A percentile compares a stretch with the other conserved stretches of the same genome.
Conservation (phyloP, 805 yeast genomes). For the Kuraishia hungarica region DNA sequence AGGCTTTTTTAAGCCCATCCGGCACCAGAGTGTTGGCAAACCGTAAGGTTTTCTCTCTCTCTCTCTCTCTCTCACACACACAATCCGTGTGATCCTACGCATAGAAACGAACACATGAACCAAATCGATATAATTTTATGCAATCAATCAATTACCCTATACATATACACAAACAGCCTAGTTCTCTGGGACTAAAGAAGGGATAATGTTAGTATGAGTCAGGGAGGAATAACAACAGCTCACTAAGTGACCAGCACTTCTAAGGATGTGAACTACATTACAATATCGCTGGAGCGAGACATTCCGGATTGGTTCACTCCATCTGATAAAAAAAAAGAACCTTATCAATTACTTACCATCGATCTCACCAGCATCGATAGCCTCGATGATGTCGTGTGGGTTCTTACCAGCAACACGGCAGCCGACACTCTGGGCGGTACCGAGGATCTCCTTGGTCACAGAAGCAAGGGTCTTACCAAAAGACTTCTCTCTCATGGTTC, state of each 20-base stretch:
- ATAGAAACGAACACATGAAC: neutral
- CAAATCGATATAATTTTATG: neutral
- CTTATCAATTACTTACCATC: slow-evolving; percentile 45
- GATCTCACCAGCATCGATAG: slow-evolving; percentile 96
- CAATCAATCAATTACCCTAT: neutral
- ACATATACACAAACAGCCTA: slow-evolving; percentile 24
- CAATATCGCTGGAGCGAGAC: too few species aligned
- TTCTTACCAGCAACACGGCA: slow-evolving; percentile 99
- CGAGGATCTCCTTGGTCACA: slow-evolving; percentile 96
- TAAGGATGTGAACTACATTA: slow-evolving; percentile 9
- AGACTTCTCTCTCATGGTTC: slow-evolving; percentile 95
- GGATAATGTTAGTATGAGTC: slow-evolving; percentile 1
- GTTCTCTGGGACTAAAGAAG: slow-evolving; percentile 55
- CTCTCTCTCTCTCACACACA: too few species aligned
- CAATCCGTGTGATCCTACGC: neutral
- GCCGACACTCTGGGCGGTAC: slow-evolving; percentile 99
- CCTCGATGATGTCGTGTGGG: slow-evolving; percentile 98
- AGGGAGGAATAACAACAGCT: neutral
- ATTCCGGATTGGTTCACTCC: too few species aligned
- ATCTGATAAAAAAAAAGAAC: neutral
- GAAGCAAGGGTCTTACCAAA: slow-evolving; percentile 97
- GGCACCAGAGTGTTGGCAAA: slow-evolving; percentile 95
- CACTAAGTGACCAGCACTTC: neutral
- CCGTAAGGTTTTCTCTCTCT: too few species aligned
- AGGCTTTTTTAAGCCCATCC: slow-evolving; percentile 23